These are phyloP conservation scores for Amyloporia xantha DNA, from an alignment of 768 basidiomycete genomes.

Conservation along the genomic window DNA sequence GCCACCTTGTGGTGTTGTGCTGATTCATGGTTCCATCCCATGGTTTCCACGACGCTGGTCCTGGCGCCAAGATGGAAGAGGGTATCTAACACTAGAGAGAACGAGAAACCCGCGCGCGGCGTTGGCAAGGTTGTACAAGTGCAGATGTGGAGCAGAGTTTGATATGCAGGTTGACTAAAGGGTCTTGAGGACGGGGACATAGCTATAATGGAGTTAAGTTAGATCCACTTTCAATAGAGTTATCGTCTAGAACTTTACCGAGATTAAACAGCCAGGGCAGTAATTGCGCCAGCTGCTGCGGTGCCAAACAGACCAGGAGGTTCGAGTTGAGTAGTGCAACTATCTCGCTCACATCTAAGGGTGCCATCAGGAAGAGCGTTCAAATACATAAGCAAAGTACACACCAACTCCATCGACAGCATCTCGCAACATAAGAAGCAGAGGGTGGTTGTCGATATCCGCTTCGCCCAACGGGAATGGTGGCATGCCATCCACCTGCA, in stretches of 20 bases:
- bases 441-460: conserved; percentile 16
- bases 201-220: conserved; percentile 20
- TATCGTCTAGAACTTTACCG: conserved; percentile 30
- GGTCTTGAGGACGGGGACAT: conserved; percentile 19
- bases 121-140: conserved; percentile 24
- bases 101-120: conserved; percentile 25
- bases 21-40: conserved; percentile 23
- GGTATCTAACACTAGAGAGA: conserved; percentile 28
- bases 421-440: conserved; percentile 27
- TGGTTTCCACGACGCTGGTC: conserved; percentile 25
- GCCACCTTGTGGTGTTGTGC: conserved; percentile 14
- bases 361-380: too few species aligned
- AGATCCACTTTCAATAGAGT: conserved; percentile 5
- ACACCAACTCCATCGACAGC: conserved; percentile 29
- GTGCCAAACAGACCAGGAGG: conserved; percentile 20
- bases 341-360: conserved; percentile 35
- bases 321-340: conserved; percentile 30
- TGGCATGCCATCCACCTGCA: conserved; percentile 9
- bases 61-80: conserved; percentile 43
- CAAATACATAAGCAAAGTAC: too few species aligned
- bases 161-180: conserved; percentile 21
- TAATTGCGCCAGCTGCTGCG: conserved; percentile 23
- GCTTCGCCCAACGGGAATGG: background rate
- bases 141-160: conserved; percentile 6
- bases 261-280: conserved; percentile 36